Evolutionary conservation across 73 alveolate species (phyloP).

Genomic region (Paramecium sexaurelia): DNA sequence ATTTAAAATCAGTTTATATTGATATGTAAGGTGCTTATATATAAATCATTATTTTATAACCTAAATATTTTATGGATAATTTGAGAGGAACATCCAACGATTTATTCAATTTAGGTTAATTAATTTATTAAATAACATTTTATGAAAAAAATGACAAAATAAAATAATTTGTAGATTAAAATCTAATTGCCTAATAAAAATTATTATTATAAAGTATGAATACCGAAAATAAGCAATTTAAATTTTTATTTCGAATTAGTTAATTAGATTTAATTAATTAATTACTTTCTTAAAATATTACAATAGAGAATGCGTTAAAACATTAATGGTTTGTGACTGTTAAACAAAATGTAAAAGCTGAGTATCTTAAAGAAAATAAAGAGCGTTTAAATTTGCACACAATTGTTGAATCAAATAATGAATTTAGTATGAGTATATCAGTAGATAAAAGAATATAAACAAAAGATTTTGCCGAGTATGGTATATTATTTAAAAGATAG

Average conservation of each 20-base stretch:
- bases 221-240: background rate
- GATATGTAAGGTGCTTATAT: background rate
- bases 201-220: background rate
- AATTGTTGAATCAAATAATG: background rate
- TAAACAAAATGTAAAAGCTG: background rate
- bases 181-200: background rate
- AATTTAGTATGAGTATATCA: background rate
- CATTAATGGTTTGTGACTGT: slow-evolving; percentile 22
- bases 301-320: background rate
- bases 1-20: background rate
- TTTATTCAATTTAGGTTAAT: background rate
- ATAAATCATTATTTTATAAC: background rate
- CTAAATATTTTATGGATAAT: background rate
- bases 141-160: background rate
- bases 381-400: background rate
- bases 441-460: background rate
- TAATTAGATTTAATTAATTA: background rate
- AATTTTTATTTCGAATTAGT: background rate
- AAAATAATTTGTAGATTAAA: background rate
- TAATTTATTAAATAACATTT: slow-evolving; percentile 33
- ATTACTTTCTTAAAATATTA: background rate
- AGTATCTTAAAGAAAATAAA: background rate
- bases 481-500: background rate
- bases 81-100: background rate
- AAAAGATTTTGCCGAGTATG: background rate